Evolutionary conservation across 352 stramenopile genomes (phyloP), one percentile per base, ranked within the genome.

Genomic region (Blastocystis sp.): DNA sequence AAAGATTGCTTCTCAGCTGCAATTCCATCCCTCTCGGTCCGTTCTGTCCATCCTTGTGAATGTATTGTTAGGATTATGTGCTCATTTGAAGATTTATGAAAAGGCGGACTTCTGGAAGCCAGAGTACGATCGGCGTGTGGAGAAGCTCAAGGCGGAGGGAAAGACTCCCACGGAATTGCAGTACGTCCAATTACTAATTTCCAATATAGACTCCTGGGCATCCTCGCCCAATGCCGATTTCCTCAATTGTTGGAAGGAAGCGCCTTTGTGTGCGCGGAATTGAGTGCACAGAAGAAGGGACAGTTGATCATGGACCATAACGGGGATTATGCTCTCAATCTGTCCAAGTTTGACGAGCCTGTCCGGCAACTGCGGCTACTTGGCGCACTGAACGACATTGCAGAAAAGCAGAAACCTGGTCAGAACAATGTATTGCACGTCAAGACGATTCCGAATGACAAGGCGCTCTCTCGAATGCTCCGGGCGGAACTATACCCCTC

Each of bases 31-130:
- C 3, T 45, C 21, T 67, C 74, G 53, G 17, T 38, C 21, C 28
- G 74, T 84, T 28, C n/a, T 67, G 40, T 84, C 66, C 23, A 43
- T 84, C 19, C 38, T 84, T 23, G 48, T 59, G 45, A 53, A 84
- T 53, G 71, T 81, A 81, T 74, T 3, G 71, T n/a, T 19, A 7
- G 65, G 43, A 74, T 34, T 21, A 52, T 38, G 2, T 38, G 38
- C 38, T 81, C 5, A 5, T 2, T 43, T 43, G n/a, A 40, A 81
- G 71, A 69, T 84, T 41, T 84, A 84, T n/a, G 74, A 84, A 62
- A 84, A 84, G 53, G 74, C 52, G 2, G 74, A 84, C 41, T 84
- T 84, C 53, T 84, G 74, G 74, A 61, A 38, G 7, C 9, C 28
- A 28, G 74, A 84, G 38, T 84, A 84, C 45, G 34, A 84, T 21